These are phyloP conservation scores for Terana coerulea DNA, from an alignment of 768 basidiomycete genomes.

Conservation along the genomic window DNA sequence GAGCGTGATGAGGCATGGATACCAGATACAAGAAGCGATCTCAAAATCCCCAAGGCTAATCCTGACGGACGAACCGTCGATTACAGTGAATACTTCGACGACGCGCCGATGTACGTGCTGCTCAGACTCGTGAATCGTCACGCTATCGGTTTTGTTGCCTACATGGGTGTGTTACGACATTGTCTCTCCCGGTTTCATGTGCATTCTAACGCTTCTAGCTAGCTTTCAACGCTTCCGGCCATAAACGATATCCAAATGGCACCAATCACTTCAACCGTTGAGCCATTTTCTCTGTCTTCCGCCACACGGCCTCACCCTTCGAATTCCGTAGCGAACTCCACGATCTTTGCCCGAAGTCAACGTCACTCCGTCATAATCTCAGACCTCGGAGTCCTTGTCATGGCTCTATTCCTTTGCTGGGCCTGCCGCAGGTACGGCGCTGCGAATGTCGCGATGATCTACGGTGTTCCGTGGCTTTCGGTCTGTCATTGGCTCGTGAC, in stretches of 20 bases:
- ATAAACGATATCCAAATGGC: neutral
- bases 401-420: neutral
- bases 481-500: conserved; percentile 36
- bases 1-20: neutral
- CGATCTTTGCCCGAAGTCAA: neutral
- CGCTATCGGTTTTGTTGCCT: neutral
- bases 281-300: neutral
- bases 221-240: neutral
- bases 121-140: neutral
- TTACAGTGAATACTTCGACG: neutral
- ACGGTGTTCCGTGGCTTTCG: neutral
- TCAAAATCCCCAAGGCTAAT: neutral
- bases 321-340: neutral
- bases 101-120: neutral
- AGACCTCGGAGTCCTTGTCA: neutral
- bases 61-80: neutral
- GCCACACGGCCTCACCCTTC: neutral
- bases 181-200: neutral
- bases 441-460: neutral
- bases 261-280: neutral
- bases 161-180: neutral
- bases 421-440: too few relatives aligned
- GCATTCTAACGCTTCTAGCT: neutral
- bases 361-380: neutral
- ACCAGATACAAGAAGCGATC: neutral